Base-by-base conservation (phyloP, 495 filamentous ascomycete genomes). In the Talaromyces thailandensis region DNA sequence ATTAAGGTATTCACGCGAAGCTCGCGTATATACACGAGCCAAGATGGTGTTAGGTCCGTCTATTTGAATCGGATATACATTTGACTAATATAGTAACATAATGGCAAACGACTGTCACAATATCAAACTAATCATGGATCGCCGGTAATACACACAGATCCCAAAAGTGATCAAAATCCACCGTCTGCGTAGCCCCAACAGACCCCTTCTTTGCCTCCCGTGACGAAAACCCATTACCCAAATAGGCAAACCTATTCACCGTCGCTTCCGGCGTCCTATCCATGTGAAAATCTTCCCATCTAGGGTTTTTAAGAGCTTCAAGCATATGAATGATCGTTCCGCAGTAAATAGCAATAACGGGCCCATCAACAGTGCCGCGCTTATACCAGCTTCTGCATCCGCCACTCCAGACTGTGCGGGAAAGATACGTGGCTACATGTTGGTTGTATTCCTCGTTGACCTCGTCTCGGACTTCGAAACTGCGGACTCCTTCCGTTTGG, bases 401-500 rank as follows among this genome's bases (percentile, higher is more conserved):
- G 1, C 35, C 35, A 14, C 35, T 40, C 35, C 35, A 40, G 35
- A 40, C 35, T 16, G 35, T 40, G 12, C 35, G 35, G 3, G 14
- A 12, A 9, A 40, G 35, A 40, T 40, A 40, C 16, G 14, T 40
- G 35, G 35, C 35, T 14, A 40, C 35, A 6, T 40, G 35, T 40
- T 40, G 35, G 4, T 40, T 40, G 14, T 40, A 40, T 6, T 40
- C 35, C 5, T 40, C 35, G 4, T 40, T 40, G 0, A 40, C 35
- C 12, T 40, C 35, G 4, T 40, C 35, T 5, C 14, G 14, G 14
- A 40, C 35, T 40, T 40, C 35, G 14, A 40, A 40, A 6, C 35
- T 40, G 14, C 35, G 62, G 58, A 77, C 69, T 31, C 66, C 64
- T 56, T 75, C 70, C 11, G 64, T 71, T 55, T 73, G 70, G 26